Evolutionary conservation across 2,329 filamentous ascomycete species (phyloP).

Genomic region (Pseudocercospora eumusae): DNA sequence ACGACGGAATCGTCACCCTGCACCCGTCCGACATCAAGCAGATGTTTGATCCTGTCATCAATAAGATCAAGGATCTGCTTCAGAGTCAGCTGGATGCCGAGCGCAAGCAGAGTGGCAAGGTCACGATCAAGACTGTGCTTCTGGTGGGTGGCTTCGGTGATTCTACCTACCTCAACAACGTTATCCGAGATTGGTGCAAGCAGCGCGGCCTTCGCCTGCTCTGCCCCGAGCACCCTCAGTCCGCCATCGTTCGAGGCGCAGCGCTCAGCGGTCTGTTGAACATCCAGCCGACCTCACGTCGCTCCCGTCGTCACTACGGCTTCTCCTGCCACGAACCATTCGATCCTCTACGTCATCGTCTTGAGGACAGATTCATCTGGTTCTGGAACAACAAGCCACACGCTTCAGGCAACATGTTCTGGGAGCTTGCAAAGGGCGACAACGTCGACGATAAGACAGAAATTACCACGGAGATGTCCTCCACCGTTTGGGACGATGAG

Average conservation of each 20-base stretch:
- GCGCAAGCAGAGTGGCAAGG: slow-evolving; percentile 3
- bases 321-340: slow-evolving; percentile 1
- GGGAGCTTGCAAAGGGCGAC: slow-evolving; percentile 22
- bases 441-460: slow-evolving; percentile 20
- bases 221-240: slow-evolving; percentile 20
- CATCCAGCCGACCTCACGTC: slow-evolving; percentile 21
- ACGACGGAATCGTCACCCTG: slow-evolving; percentile 9
- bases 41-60: slow-evolving; percentile 20
- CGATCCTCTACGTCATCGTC: background rate
- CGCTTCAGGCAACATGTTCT: background rate
- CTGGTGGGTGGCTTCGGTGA: slow-evolving; percentile 25
- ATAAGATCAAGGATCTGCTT: slow-evolving; percentile 15
- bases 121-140: slow-evolving; percentile 20
- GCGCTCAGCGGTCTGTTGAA: slow-evolving; percentile 17
- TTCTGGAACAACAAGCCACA: background rate
- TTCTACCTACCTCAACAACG: slow-evolving; percentile 17
- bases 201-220: slow-evolving; percentile 5
- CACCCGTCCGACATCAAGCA: slow-evolving; percentile 8
- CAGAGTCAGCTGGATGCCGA: slow-evolving; percentile 22
- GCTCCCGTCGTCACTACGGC: slow-evolving; percentile 20
- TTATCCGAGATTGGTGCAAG: slow-evolving; percentile 11
- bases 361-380: slow-evolving; percentile 4
- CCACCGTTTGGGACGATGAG: too few relatives aligned
- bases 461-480: background rate
- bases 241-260: slow-evolving; percentile 25